Base-by-base conservation (phyloP, 1,284 basidiomycete genomes). In the Cryptococcus deneoformans region DNA sequence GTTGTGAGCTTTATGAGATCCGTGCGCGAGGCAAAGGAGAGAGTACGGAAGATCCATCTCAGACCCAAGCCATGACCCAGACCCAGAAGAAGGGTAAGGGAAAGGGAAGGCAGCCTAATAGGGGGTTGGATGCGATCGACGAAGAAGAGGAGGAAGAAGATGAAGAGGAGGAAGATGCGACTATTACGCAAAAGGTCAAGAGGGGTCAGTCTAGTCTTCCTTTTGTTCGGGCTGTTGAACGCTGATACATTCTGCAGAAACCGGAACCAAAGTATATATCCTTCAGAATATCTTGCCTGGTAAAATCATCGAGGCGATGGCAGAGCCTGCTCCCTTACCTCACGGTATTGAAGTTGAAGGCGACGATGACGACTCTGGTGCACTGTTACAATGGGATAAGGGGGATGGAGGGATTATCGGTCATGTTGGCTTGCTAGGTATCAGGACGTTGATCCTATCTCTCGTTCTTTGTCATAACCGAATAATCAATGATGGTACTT, bases 1-100 rank as follows among this genome's bases (percentile, higher is more conserved):
- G 76, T 0, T 71, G 77, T 65, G 74, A 77, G 60, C 58, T 78
- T 11, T 63, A 66, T 52, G 74, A 76, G 54, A 59, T 77, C 8
- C 60, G 74, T n/a, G 9, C 38, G 35, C 40, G 40, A 14, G 51
- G 39, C 44, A 55, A 39, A 20, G 50, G 55, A 14, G 50, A 39
- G 37, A 40, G 50, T 42, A 56, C 20, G 20, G 40, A 34, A 53
- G 56, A 24, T 12, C 50, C 44, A 9, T 44, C 53, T 14, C 58
- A 60, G 57, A 59, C 52, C 10, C 58, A 54, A 56, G 56, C 52
- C 57, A 29, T 29, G 29, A 29, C 29, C 5, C 29, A 29, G 52
- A 62, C 62, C 24, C 59, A 64, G 53, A 60, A 63, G 53, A 58
- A 61, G 57, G 49, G 57, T 35, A 71, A 68, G 54, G 63, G 62